These are phyloP conservation scores for Inonotus hispidus DNA, from an alignment of 1,284 basidiomycete species.

Conservation along the genomic window DNA sequence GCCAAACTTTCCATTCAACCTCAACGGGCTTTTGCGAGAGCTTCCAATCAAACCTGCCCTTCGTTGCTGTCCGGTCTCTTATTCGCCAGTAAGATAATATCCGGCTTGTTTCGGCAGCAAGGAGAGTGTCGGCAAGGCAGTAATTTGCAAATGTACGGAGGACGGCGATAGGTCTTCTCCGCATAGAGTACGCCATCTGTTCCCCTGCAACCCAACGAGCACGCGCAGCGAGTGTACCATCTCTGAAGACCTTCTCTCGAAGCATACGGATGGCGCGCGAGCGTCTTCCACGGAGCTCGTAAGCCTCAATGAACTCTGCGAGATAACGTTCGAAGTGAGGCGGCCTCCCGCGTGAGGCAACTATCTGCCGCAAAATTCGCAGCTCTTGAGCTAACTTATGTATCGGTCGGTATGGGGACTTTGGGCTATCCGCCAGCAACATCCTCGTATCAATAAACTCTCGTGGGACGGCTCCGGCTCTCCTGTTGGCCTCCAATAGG, in stretches of 20 bases:
- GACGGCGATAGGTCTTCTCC: constrained; percentile 4
- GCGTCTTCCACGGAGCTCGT: neutral
- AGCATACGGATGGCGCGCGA: constrained; percentile 10
- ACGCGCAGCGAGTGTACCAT: neutral
- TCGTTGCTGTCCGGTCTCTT: neutral
- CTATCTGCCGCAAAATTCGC: constrained; percentile 7
- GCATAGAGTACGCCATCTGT: constrained; percentile 5
- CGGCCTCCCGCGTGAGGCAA: neutral
- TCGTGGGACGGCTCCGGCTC: neutral
- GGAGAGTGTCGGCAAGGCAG: constrained; percentile 9
- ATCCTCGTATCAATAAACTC: neutral
- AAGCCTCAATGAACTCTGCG: constrained; percentile 15
- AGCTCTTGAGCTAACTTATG: constrained; percentile 8
- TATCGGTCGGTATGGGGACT: neutral
- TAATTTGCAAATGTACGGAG: constrained; percentile 12
- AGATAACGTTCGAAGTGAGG: constrained; percentile 4
- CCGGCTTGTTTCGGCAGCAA: neutral
- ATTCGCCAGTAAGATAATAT: constrained; percentile 2
- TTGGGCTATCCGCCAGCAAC: neutral
- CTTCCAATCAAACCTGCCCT: neutral
- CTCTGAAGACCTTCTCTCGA: constrained; percentile 7
- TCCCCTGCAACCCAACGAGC: constrained; percentile 13
- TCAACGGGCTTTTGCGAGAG: constrained; percentile 1
- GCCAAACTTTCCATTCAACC: constrained; percentile 15
- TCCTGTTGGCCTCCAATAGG: neutral